Percentiles rank a stretch among this genome's conserved stretches.
phyloP scores from a whole-genome alignment of 2,329 filamentous ascomycete genomes.

The Talaromyces sp. region DNA sequence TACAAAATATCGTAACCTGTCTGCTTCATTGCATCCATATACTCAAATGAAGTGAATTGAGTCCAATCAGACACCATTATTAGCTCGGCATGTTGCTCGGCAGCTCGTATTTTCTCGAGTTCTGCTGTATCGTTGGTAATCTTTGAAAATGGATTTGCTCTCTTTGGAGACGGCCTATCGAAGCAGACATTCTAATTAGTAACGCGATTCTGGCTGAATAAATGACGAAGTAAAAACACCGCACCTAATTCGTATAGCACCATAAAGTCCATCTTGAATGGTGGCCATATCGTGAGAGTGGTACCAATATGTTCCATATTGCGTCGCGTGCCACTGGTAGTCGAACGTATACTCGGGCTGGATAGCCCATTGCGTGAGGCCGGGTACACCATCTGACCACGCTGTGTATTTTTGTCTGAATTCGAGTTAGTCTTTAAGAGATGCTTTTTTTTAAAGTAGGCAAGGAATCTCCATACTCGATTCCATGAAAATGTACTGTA shows the following conservation, averaged over 20 bases:
- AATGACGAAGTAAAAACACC: neutral
- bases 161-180: constrained; percentile 15
- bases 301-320: constrained; percentile 57
- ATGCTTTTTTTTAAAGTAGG: neutral
- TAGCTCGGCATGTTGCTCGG: constrained; percentile 43
- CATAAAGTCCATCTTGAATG: constrained; percentile 56
- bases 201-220: neutral
- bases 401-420: constrained; percentile 44
- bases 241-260: constrained; percentile 45
- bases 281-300: constrained; percentile 53
- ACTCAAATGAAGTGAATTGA: constrained; percentile 46
- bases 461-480: neutral
- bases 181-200: neutral
- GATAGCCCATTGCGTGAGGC: constrained; percentile 51
- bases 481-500: constrained; percentile 21
- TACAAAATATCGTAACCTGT: constrained; percentile 12
- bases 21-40: constrained; percentile 10
- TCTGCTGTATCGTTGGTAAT: constrained; percentile 26
- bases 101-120: constrained; percentile 41
- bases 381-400: constrained; percentile 57
- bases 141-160: constrained; percentile 21
- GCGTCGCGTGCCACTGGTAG: constrained; percentile 51
- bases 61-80: constrained; percentile 54
- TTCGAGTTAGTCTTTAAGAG: neutral
- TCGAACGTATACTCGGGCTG: constrained; percentile 43